Evolutionary conservation across 148 eudicot genomes (phyloP).

Genomic region (Rhododendron ovatum): DNA sequence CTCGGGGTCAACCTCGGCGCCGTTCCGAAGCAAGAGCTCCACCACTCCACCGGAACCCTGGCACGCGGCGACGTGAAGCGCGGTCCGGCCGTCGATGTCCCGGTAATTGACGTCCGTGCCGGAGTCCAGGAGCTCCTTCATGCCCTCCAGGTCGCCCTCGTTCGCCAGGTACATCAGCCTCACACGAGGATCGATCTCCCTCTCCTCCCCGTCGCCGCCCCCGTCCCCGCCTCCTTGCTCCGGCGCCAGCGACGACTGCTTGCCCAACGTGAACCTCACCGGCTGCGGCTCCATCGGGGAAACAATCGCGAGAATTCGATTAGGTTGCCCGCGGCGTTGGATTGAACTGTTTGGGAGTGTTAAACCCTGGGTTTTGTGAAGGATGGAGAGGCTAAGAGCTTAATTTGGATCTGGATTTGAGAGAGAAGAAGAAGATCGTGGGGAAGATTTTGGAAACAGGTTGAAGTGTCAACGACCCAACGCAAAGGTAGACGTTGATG

Average conservation of each 20-base stretch:
- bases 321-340: too few relatives aligned
- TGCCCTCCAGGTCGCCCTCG: constrained; percentile 74
- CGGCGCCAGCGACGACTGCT: constrained; percentile 63
- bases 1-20: constrained; percentile 65
- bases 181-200: constrained; percentile 47
- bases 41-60: constrained; percentile 70
- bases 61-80: constrained; percentile 84
- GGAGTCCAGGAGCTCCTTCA: constrained; percentile 53
- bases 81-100: constrained; percentile 77
- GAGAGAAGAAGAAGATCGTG: neutral
- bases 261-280: constrained; percentile 47
- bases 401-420: neutral
- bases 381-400: neutral
- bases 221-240: constrained; percentile 20
- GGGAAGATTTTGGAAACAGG: neutral
- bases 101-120: constrained; percentile 62
- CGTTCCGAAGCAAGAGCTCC: constrained; percentile 43
- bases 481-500: neutral
- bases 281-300: constrained; percentile 21
- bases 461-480: neutral
- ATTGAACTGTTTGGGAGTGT: neutral
- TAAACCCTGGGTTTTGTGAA: neutral
- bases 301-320: neutral
- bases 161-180: constrained; percentile 66
- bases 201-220: constrained; percentile 13